Conservation (phyloP, 1,284 basidiomycete genomes). For the Trametes polyzona region DNA sequence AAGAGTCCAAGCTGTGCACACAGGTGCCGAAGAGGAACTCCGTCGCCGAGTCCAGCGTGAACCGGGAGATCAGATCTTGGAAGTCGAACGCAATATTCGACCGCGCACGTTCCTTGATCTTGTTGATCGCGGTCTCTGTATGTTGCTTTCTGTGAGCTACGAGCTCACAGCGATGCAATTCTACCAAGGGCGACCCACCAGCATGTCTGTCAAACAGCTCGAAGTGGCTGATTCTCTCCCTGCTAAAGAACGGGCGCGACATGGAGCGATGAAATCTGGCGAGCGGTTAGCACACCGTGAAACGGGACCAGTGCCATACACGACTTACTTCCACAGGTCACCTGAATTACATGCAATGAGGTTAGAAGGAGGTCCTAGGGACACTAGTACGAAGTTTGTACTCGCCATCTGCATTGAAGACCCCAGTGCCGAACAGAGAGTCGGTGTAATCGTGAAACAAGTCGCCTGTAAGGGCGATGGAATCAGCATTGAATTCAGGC, state of each 20-base stretch:
- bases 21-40: conserved; percentile 71
- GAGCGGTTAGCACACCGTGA: not conserved
- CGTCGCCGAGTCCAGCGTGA: conserved; percentile 71
- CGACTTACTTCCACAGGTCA: conserved; percentile 44
- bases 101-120: conserved; percentile 40
- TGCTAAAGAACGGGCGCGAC: conserved; percentile 40
- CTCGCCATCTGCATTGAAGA: conserved; percentile 51
- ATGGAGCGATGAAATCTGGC: conserved; percentile 47
- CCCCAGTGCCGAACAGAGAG: conserved; percentile 46
- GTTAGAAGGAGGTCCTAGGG: not conserved
- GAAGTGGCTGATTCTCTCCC: conserved; percentile 46
- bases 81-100: conserved; percentile 45
- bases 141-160: not conserved
- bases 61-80: conserved; percentile 67
- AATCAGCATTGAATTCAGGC: no score
- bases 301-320: no score
- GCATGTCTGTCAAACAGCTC: conserved; percentile 50
- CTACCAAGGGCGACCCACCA: conserved; percentile 19
- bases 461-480: conserved; percentile 1
- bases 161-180: no score
- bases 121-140: conserved; percentile 35
- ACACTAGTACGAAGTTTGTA: no score
- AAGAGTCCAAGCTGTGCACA: conserved; percentile 58
- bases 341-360: conserved; percentile 29
- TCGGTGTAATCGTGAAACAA: conserved; percentile 30